Evolutionary conservation across 2,329 filamentous ascomycete genomes (phyloP).

Genomic region (Neocucurbitaria cava): DNA sequence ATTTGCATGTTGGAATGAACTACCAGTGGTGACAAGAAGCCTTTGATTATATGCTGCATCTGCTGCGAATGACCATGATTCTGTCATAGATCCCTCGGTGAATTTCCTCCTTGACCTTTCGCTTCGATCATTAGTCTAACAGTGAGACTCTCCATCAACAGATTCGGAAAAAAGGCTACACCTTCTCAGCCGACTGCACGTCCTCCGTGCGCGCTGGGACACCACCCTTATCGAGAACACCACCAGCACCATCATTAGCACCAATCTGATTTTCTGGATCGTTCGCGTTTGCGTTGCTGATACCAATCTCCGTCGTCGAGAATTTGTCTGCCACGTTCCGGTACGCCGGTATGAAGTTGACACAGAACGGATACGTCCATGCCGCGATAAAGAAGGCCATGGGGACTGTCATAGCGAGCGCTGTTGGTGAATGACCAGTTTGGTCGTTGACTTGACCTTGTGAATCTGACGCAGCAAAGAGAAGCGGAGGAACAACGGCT

Average conservation of each 20-base stretch:
- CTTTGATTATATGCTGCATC: too few species aligned
- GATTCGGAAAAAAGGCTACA: conserved; percentile 1
- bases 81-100: too few species aligned
- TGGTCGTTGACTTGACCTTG: conserved; percentile 50
- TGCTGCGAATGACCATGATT: too few species aligned
- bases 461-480: conserved; percentile 71
- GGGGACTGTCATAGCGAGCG: conserved; percentile 71
- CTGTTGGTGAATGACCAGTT: conserved; percentile 54
- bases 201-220: conserved; percentile 22
- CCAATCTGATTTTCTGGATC: conserved; percentile 38
- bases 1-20: too few species aligned
- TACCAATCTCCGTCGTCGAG: conserved; percentile 55
- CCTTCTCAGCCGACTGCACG: conserved; percentile 15
- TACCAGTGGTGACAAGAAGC: too few species aligned
- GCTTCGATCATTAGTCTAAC: neutral
- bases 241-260: neutral
- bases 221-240: conserved; percentile 15
- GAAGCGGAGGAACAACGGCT: conserved; percentile 73
- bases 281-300: conserved; percentile 41
- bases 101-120: too few species aligned
- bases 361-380: conserved; percentile 53
- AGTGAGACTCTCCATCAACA: neutral
- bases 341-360: conserved; percentile 72
- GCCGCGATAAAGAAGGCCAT: conserved; percentile 59
- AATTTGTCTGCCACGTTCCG: conserved; percentile 66